Evolutionary conservation across 2,329 filamentous ascomycete genomes (phyloP).

Genomic region (Macroventuria anomochaeta): DNA sequence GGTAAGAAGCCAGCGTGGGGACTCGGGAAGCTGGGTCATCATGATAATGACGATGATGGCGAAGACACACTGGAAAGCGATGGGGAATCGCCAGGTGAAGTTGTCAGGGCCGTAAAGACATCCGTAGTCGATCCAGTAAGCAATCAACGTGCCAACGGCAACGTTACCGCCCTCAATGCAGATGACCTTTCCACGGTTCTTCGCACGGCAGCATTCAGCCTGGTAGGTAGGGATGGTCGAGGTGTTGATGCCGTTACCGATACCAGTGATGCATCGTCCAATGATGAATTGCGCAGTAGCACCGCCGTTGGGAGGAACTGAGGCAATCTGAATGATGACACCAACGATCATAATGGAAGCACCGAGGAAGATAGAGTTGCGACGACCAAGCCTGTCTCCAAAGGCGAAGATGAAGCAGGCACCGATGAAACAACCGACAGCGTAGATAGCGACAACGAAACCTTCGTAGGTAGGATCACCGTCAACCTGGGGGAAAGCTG

Average conservation of each 20-base stretch:
- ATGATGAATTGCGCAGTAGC: constrained; percentile 59
- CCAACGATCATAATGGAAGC: constrained; percentile 51
- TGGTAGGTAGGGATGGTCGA: constrained; percentile 61
- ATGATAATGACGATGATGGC: constrained; percentile 43
- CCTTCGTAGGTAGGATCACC: constrained; percentile 50
- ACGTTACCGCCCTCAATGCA: constrained; percentile 62
- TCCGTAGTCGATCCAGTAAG: constrained; percentile 60
- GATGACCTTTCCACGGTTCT: constrained; percentile 66
- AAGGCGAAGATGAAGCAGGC: constrained; percentile 48
- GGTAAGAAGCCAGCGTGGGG: constrained; percentile 42
- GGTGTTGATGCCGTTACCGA: constrained; percentile 63
- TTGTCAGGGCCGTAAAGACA: constrained; percentile 39
- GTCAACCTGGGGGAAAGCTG: constrained; percentile 47
- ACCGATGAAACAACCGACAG: constrained; percentile 55
- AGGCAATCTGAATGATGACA: constrained; percentile 48
- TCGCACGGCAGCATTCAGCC: constrained; percentile 58
- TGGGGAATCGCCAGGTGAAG: constrained; percentile 58
- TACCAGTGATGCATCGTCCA: constrained; percentile 59
- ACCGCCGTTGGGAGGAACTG: constrained; percentile 34
- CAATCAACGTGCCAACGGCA: constrained; percentile 57
- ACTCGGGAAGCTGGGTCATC: constrained; percentile 47
- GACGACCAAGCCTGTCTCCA: constrained; percentile 52
- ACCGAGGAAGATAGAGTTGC: constrained; percentile 52
- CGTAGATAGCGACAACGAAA: constrained; percentile 59
- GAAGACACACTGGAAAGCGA: constrained; percentile 60